Evolutionary conservation across 208 protist species (phyloP), one percentile per base, ranked within the genome.

Genomic region (Trypanosoma cruzi): DNA sequence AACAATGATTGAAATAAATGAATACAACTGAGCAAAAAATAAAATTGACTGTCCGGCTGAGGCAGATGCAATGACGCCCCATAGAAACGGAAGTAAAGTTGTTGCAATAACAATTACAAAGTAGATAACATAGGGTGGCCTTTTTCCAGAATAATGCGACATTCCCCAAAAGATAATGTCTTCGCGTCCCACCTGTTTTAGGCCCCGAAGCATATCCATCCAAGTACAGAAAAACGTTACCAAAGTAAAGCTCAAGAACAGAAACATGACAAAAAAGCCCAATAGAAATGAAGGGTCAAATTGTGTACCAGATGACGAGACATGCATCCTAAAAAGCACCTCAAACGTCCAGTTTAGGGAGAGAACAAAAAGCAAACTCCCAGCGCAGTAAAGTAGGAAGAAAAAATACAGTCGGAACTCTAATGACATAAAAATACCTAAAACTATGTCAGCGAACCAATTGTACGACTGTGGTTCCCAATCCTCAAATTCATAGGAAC

Each of bases 91-190:
- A 62, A 94, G 37, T 7, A 82, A 46, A 6, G 91, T 78, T 0
- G 86, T 92, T 32, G 80, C 74, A 18, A 90, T 48, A 46, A 94
- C 81, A 44, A 96, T 64, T 28, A 85, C 4, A 28, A 92, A 64
- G 65, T 93, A 93, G 0, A 96, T 66, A 18, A 90, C 42, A 75
- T 83, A 92, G 13, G 91, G 91, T 11, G 91, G 88, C 53, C 77
- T 84, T n/a, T 79, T 55, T 55, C 85, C 80, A 14, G 80, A 82
- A 64, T 89, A 75, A 61, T 89, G 79, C 28, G 83, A 88, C 44
- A 94, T 79, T 31, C 91, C 91, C 89, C 85, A 96, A 68, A 96
- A 92, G 0, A 70, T 58, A 14, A 61, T 78, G 54, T 90, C 80
- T 13, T 81, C 79, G 13, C 88, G 82, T 40, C 86, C 83, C 26